A percentile compares a stretch with the other conserved stretches of the same genome.
These are phyloP conservation scores for Phoenix roebelenii DNA, from an alignment of 176 grass and related monocot species.

Conservation along the genomic window DNA sequence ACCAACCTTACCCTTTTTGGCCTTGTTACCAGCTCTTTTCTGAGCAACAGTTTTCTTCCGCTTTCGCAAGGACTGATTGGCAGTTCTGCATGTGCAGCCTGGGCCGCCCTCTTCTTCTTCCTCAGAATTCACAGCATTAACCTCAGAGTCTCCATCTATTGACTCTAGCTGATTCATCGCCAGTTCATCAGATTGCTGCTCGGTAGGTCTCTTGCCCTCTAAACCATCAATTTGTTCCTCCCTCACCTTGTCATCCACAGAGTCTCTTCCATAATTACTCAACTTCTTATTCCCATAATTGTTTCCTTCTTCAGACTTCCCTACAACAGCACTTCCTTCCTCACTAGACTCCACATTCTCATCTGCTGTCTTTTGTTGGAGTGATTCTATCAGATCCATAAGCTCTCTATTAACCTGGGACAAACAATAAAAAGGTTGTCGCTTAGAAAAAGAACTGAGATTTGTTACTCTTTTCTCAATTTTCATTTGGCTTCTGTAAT, in stretches of 20 bases:
- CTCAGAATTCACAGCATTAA: conserved; percentile 9
- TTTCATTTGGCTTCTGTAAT: too few species aligned
- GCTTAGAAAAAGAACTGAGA: too few species aligned
- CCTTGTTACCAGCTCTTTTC: too few species aligned
- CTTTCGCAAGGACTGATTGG: too few species aligned
- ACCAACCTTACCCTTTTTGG: too few species aligned
- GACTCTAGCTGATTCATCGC: conserved; percentile 4
- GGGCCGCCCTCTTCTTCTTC: not conserved
- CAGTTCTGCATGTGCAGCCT: too few species aligned
- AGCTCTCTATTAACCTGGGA: conserved; percentile 83
- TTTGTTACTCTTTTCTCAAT: too few species aligned
- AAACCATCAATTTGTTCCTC: not conserved
- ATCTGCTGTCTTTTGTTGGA: conserved; percentile 37
- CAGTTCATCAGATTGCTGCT: conserved; percentile 12
- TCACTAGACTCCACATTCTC: conserved; percentile 16
- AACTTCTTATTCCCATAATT: conserved; percentile 11
- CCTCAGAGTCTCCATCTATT: conserved; percentile 18
- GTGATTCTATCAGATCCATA: conserved; percentile 57
- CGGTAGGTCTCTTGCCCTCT: conserved; percentile 15
- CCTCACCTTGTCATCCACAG: not conserved
- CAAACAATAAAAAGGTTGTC: not conserved
- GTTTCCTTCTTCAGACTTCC: conserved; percentile 15
- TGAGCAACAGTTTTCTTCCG: too few species aligned
- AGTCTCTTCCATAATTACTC: conserved; percentile 1
- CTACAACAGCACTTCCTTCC: conserved; percentile 12